A percentile compares a stretch with the other conserved stretches of the same genome.
Conservation (phyloP, 176 grass and related monocot species). For the Oryza nivara region DNA sequence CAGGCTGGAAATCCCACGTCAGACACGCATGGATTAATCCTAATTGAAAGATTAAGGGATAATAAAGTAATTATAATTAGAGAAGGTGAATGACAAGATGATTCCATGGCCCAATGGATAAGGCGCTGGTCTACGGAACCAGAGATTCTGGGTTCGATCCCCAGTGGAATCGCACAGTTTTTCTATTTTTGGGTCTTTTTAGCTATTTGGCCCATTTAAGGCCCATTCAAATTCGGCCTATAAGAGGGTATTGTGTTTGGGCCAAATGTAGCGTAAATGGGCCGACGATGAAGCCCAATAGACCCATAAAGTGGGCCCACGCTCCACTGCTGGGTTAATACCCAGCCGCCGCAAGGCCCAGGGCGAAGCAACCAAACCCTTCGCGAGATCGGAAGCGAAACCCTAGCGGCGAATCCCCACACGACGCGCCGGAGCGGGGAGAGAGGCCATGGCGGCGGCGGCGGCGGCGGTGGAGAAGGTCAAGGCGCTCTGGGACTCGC, state of each 20-base stretch:
- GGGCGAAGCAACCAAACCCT: neutral
- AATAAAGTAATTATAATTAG: neutral
- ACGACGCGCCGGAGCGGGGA: neutral
- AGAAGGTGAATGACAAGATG: neutral
- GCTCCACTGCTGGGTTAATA: neutral
- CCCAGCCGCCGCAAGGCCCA: neutral
- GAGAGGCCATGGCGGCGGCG: slow-evolving; percentile 32
- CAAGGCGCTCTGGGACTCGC: slow-evolving; percentile 43
- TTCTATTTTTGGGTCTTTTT: no score
- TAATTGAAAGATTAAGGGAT: neutral
- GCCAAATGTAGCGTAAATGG: no score
- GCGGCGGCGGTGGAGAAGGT: slow-evolving; percentile 38
- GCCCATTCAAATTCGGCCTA: no score
- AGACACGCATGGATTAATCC: neutral
- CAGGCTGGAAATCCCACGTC: neutral
- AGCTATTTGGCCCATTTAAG: no score
- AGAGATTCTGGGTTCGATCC: slow-evolving; percentile 99
- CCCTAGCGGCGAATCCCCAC: slow-evolving; percentile 9
- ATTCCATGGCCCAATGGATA: slow-evolving; percentile 98
- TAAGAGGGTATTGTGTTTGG: no score
- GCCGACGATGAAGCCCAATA: neutral
- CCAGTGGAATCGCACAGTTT: slow-evolving; percentile 58
- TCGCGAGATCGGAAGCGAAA: no score
- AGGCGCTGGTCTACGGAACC: slow-evolving; percentile 98
- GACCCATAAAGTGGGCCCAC: neutral